A percentile compares a stretch with the other conserved stretches of the same genome.
Evolutionary conservation across 2,329 filamentous ascomycete genomes (phyloP).

Genomic region (Xylogone sp.): DNA sequence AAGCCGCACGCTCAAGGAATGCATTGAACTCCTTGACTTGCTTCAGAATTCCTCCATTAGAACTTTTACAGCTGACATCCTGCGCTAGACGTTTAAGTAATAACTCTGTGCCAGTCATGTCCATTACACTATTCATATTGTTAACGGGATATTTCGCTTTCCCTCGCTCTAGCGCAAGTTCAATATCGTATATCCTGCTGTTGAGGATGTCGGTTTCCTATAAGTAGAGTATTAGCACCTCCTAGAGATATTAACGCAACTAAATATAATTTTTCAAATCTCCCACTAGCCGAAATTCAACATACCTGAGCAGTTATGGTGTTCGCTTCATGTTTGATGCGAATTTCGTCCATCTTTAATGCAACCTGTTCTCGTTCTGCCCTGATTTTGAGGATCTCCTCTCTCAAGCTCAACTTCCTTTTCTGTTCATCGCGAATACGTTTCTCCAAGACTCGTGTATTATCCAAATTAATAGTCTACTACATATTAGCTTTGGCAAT

Average conservation of each 20-base stretch:
- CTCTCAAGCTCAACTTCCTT: conserved; percentile 51
- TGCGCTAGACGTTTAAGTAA: conserved; percentile 50
- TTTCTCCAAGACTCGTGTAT: conserved; percentile 52
- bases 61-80: conserved; percentile 46
- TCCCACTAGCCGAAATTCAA: no score
- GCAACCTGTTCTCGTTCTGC: conserved; percentile 59
- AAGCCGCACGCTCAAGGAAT: conserved; percentile 58
- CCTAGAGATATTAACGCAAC: neutral
- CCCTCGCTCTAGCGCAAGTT: conserved; percentile 49
- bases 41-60: conserved; percentile 48
- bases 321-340: conserved; percentile 54
- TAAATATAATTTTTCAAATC: no score
- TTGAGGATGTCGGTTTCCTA: conserved; percentile 50
- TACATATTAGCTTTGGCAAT: conserved; percentile 7
- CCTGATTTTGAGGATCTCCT: conserved; percentile 56
- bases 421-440: conserved; percentile 54
- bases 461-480: conserved; percentile 56
- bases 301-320: conserved; percentile 48
- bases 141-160: conserved; percentile 46
- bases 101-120: conserved; percentile 55
- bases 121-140: conserved; percentile 42
- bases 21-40: conserved; percentile 60
- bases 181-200: conserved; percentile 57
- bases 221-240: conserved; percentile 13
- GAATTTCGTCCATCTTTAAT: conserved; percentile 59